A percentile compares a stretch with the other conserved stretches of the same genome.
phyloP scores from a whole-genome alignment of 106 monocot genomes.

The Acanthochlamys bracteata region DNA sequence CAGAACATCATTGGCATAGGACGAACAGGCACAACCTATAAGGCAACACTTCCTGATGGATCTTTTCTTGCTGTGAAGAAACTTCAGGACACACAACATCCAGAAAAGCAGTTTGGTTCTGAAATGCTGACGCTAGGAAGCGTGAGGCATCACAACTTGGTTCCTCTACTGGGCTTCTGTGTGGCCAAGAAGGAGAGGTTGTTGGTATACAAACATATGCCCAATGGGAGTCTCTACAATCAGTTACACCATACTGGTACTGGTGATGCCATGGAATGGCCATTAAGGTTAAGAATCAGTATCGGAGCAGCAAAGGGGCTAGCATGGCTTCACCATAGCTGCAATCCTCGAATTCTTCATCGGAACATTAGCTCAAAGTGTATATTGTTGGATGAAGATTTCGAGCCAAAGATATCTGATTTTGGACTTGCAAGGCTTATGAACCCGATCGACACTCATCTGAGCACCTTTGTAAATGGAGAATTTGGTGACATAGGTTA shows the following conservation, averaged over 20 bases:
- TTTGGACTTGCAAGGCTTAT: slow-evolving; percentile 67
- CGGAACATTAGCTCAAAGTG: slow-evolving; percentile 66
- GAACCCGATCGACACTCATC: slow-evolving; percentile 59
- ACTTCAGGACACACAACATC: slow-evolving; percentile 31
- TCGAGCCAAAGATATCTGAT: slow-evolving; percentile 57
- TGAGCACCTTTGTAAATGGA: slow-evolving; percentile 67
- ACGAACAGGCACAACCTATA: slow-evolving; percentile 30
- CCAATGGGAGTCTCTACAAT: slow-evolving; percentile 34
- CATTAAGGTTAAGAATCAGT: slow-evolving; percentile 35
- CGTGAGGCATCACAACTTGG: slow-evolving; percentile 41
- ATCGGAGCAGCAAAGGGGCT: slow-evolving; percentile 59
- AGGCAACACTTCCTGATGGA: slow-evolving; percentile 28
- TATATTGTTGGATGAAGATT: slow-evolving; percentile 56
- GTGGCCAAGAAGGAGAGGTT: slow-evolving; percentile 42
- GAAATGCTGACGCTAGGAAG: slow-evolving; percentile 65
- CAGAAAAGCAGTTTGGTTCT: slow-evolving; percentile 32
- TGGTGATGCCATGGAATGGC: slow-evolving; percentile 28
- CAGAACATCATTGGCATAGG: slow-evolving; percentile 25
- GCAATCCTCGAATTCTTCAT: slow-evolving; percentile 55
- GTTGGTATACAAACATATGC: slow-evolving; percentile 55
- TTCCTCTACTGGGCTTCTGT: slow-evolving; percentile 49
- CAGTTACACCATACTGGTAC: slow-evolving; percentile 13
- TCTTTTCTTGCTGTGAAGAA: slow-evolving; percentile 26
- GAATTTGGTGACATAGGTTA: slow-evolving; percentile 72
- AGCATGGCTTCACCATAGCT: slow-evolving; percentile 62